Evolutionary conservation across 495 filamentous ascomycete species (phyloP).

Genomic region (Aspergillus cristatus): DNA sequence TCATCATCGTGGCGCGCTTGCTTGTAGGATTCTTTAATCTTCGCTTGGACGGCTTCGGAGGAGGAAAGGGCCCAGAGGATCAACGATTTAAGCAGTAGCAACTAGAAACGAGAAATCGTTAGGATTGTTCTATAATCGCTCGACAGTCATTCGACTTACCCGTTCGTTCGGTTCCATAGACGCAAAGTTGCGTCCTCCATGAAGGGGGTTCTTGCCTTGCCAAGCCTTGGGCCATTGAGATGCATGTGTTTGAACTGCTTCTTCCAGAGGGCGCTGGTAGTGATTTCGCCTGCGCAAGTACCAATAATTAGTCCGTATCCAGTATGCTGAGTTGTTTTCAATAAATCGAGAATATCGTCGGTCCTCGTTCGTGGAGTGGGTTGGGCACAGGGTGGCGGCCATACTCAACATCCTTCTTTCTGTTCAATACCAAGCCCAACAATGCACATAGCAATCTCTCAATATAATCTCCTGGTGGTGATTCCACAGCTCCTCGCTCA

Average conservation of each 20-base stretch:
- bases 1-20: conserved; percentile 83
- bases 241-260: conserved; percentile 78
- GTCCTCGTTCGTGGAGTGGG: background rate
- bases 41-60: conserved; percentile 70
- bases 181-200: conserved; percentile 67
- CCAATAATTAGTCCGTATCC: conserved; percentile 10
- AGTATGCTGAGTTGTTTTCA: too few relatives aligned
- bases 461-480: conserved; percentile 69
- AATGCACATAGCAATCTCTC: conserved; percentile 86
- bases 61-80: conserved; percentile 85
- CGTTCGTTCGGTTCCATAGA: conserved; percentile 70
- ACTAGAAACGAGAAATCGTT: conserved; percentile 37
- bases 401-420: conserved; percentile 98
- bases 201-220: conserved; percentile 76
- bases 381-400: conserved; percentile 30
- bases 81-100: conserved; percentile 72
- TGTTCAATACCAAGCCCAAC: conserved; percentile 77
- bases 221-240: conserved; percentile 84
- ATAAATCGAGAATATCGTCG: too few relatives aligned
- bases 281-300: conserved; percentile 43
- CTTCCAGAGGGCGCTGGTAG: conserved; percentile 85
- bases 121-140: conserved; percentile 8
- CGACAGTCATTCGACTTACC: conserved; percentile 44
- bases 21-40: conserved; percentile 86
- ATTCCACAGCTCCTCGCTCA: conserved; percentile 72